Percentiles rank a stretch among this genome's conserved stretches.
These are phyloP conservation scores for Puya raimondii DNA, from an alignment of 176 grass and related monocot species.

Conservation along the genomic window DNA sequence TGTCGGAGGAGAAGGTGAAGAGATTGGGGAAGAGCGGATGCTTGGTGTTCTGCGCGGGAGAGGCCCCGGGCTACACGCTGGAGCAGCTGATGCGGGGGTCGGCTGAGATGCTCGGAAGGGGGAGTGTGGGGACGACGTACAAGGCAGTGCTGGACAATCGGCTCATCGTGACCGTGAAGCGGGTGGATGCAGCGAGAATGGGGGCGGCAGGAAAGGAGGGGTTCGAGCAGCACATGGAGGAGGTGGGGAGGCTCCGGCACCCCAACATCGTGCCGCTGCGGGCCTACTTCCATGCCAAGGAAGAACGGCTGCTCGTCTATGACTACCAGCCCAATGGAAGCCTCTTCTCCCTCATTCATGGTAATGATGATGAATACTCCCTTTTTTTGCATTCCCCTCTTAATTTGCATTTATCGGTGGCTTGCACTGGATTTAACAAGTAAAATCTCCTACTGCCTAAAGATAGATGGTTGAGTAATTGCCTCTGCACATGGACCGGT, in stretches of 20 bases:
- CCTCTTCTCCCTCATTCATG: conserved; percentile 70
- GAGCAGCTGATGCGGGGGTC: conserved; percentile 96
- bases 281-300: conserved; percentile 92
- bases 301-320: conserved; percentile 90
- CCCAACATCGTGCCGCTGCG: conserved; percentile 72
- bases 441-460: no score
- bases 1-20: conserved; percentile 73
- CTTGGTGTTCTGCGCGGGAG: conserved; percentile 77
- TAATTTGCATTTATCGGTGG: not conserved
- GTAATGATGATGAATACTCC: conserved; percentile 17
- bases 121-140: conserved; percentile 78
- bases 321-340: conserved; percentile 96
- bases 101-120: conserved; percentile 83
- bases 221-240: conserved; percentile 94
- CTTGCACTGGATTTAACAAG: not conserved
- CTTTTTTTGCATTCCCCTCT: not conserved
- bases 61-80: conserved; percentile 54
- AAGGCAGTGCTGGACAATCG: conserved; percentile 70
- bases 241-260: conserved; percentile 71
- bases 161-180: conserved; percentile 72
- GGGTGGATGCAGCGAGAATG: conserved; percentile 66
- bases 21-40: conserved; percentile 74
- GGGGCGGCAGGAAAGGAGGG: conserved; percentile 45
- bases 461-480: no score
- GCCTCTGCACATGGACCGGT: no score